These are phyloP conservation scores for Cyathus striatus DNA, from an alignment of 768 basidiomycete species.

Conservation along the genomic window DNA sequence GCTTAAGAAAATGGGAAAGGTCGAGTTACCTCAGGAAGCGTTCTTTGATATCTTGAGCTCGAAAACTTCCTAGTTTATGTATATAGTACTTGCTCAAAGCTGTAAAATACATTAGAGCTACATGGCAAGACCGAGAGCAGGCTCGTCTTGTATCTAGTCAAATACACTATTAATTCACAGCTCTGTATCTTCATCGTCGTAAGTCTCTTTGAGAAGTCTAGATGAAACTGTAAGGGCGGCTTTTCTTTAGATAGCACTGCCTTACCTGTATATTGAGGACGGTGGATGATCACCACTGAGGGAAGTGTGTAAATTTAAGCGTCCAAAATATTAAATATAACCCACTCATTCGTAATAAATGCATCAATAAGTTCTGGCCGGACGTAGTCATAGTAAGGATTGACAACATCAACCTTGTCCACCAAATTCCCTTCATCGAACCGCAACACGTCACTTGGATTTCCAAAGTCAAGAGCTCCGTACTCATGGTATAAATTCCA, in stretches of 20 bases:
- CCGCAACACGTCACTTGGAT: slow-evolving; percentile 55
- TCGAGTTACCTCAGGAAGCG: slow-evolving; percentile 91
- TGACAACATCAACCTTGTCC: slow-evolving; percentile 88
- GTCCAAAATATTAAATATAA: slow-evolving; percentile 9
- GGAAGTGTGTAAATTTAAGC: slow-evolving; percentile 5
- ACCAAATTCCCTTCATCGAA: slow-evolving; percentile 77
- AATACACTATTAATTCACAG: slow-evolving; percentile 37
- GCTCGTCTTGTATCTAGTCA: slow-evolving; percentile 5
- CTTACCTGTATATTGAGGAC: slow-evolving; percentile 83
- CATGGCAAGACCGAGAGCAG: neutral
- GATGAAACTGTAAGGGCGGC: slow-evolving; percentile 9
- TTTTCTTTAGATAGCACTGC: neutral
- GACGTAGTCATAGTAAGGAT: slow-evolving; percentile 97
- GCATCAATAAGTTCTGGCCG: slow-evolving; percentile 88
- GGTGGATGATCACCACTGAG: slow-evolving; percentile 92
- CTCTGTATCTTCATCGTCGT: slow-evolving; percentile 92
- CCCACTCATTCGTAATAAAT: slow-evolving; percentile 97
- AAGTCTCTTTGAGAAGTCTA: slow-evolving; percentile 88
- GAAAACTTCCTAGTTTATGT: slow-evolving; percentile 29
- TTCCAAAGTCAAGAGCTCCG: slow-evolving; percentile 77
- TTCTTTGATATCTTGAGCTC: slow-evolving; percentile 87
- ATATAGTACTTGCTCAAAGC: no score
- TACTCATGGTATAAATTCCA: slow-evolving; percentile 89
- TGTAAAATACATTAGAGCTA: slow-evolving; percentile 1
- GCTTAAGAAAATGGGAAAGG: slow-evolving; percentile 85